These are phyloP conservation scores for Capronia epimyces DNA, from an alignment of 2,329 filamentous ascomycete species.

Conservation along the genomic window DNA sequence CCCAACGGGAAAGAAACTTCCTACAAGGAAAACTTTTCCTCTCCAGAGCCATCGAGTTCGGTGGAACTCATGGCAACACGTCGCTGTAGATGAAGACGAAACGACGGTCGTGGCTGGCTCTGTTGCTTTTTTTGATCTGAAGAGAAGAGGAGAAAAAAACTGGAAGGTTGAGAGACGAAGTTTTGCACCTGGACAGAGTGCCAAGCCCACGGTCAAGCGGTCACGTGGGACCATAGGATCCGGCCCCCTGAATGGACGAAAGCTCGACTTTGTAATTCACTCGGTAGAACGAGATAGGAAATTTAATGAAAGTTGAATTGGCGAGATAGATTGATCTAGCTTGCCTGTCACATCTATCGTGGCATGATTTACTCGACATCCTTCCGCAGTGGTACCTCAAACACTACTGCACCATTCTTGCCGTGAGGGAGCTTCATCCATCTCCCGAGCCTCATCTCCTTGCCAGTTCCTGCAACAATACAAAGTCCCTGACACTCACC, in stretches of 20 bases:
- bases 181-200: conserved; percentile 1
- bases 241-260: no score
- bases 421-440: conserved; percentile 62
- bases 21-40: conserved; percentile 54
- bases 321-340: no score
- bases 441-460: conserved; percentile 76
- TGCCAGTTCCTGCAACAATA: conserved; percentile 78
- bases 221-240: not conserved
- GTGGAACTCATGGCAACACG: conserved; percentile 59
- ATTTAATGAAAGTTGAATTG: no score
- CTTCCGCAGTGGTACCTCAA: conserved; percentile 61
- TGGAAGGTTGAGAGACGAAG: not conserved
- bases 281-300: no score
- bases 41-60: conserved; percentile 59
- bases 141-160: conserved; percentile 24
- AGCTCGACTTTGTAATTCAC: no score
- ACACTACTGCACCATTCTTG: conserved; percentile 79
- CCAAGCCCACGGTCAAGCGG: not conserved
- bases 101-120: conserved; percentile 62
- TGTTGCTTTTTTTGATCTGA: conserved; percentile 29
- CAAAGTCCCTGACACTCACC: conserved; percentile 57
- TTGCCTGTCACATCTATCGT: not conserved
- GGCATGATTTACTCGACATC: not conserved
- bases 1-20: conserved; percentile 65
- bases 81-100: conserved; percentile 52